Evolutionary conservation across 225 moss, liverwort and hornwort species (phyloP).

Genomic region (Polytrichum commune): DNA sequence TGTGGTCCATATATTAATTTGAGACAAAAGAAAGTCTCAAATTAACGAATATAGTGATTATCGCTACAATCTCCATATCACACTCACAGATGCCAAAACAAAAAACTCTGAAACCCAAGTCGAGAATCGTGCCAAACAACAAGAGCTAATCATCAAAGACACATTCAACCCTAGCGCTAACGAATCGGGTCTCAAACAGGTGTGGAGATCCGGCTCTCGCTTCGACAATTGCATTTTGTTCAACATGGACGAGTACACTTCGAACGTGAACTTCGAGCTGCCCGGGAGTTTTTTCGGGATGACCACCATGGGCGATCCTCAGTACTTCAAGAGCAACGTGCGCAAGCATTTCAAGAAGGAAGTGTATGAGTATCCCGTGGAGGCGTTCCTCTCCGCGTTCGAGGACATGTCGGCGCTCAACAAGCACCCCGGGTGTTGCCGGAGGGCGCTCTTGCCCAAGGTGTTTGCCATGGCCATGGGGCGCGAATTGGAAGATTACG

Average conservation of each 20-base stretch:
- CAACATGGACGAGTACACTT: constrained; percentile 28
- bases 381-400: constrained; percentile 30
- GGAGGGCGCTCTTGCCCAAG: constrained; percentile 40
- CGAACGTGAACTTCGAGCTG: constrained; percentile 22
- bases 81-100: too few species aligned
- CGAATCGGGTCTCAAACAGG: too few species aligned
- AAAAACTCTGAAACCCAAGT: too few species aligned
- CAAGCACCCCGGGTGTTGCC: constrained; percentile 29
- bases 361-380: constrained; percentile 17
- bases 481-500: constrained; percentile 39
- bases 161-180: too few species aligned
- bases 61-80: too few species aligned
- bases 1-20: too few species aligned
- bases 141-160: too few species aligned
- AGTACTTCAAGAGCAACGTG: constrained; percentile 18
- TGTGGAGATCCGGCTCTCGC: too few species aligned
- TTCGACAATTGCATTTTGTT: too few species aligned
- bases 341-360: constrained; percentile 26
- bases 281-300: constrained; percentile 48
- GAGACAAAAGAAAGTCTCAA: too few species aligned
- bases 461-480: constrained; percentile 43
- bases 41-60: too few species aligned
- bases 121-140: too few species aligned
- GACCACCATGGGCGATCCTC: constrained; percentile 38
- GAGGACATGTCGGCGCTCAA: constrained; percentile 27